Conservation (phyloP, 129 eudicot species). For the Cynara cardunculus region DNA sequence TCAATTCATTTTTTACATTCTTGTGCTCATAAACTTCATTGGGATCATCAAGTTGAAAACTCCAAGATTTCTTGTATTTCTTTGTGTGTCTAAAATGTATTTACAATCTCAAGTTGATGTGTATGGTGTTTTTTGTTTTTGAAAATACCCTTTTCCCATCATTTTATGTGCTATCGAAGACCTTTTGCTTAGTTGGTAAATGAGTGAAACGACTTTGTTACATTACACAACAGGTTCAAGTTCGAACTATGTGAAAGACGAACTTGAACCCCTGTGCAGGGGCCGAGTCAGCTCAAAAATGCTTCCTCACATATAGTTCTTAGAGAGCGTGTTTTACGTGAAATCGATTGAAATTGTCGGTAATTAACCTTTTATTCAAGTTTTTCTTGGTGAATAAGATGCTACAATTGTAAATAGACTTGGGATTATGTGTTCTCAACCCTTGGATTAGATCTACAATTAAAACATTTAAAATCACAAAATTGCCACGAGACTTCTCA, state of each 20-base stretch:
- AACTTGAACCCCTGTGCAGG: background rate
- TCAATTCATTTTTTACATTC: constrained; percentile 14
- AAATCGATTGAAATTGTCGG: background rate
- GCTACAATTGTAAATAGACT: no score
- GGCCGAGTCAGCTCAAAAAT: background rate
- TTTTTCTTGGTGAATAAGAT: background rate
- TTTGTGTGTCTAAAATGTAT: background rate
- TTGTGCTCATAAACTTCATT: constrained; percentile 19
- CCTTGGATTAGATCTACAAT: no score
- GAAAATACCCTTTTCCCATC: background rate
- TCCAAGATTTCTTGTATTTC: constrained; percentile 21
- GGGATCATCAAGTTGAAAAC: constrained; percentile 7
- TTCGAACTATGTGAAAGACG: background rate
- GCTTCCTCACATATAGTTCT: background rate
- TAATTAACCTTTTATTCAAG: background rate
- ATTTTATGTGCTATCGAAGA: background rate
- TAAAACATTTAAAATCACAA: no score
- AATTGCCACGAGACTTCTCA: no score
- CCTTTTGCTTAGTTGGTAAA: background rate
- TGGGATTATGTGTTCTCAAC: no score
- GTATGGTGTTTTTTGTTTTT: background rate
- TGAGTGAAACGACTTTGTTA: background rate
- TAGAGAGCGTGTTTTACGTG: no score
- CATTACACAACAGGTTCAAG: background rate
- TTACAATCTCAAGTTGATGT: constrained; percentile 6